Percentiles rank a stretch among this genome's conserved stretches.
Evolutionary conservation across 139 green algal genomes (phyloP).

Genomic region (Edaphochlamys debaryana): DNA sequence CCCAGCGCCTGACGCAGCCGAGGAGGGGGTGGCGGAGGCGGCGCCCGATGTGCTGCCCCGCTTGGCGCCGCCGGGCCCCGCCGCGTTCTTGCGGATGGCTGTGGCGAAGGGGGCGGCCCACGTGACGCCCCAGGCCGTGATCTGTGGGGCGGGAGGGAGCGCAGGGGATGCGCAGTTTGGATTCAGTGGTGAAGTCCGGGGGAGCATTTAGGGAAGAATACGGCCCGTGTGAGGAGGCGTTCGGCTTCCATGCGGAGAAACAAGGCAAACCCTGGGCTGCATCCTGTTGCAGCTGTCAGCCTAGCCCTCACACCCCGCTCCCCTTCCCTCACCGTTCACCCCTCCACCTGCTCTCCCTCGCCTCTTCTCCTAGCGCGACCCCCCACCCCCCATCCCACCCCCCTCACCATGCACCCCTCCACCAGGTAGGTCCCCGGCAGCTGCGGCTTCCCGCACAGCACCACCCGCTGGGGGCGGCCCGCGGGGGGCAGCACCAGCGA

Average conservation of each 20-base stretch:
- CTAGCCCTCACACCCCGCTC: too few species aligned
- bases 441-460: constrained; percentile 56
- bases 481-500: constrained; percentile 56
- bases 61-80: too few species aligned
- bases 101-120: constrained; percentile 22
- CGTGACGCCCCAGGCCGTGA: constrained; percentile 7
- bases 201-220: too few species aligned
- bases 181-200: too few species aligned
- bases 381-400: neutral
- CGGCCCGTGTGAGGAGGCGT: neutral
- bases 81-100: neutral
- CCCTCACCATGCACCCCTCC: constrained; percentile 57
- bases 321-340: too few species aligned
- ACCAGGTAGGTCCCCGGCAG: constrained; percentile 61
- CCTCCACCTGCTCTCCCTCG: too few species aligned
- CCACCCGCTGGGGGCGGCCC: constrained; percentile 61
- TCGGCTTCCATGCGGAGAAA: neutral
- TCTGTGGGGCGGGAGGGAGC: neutral
- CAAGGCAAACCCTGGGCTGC: neutral
- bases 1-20: too few species aligned
- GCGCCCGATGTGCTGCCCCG: too few species aligned
- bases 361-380: too few species aligned
- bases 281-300: too few species aligned
- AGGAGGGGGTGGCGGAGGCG: too few species aligned
- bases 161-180: neutral